phyloP scores from a whole-genome alignment of 352 stramenopile species.

The Pythium apleroticum region DNA sequence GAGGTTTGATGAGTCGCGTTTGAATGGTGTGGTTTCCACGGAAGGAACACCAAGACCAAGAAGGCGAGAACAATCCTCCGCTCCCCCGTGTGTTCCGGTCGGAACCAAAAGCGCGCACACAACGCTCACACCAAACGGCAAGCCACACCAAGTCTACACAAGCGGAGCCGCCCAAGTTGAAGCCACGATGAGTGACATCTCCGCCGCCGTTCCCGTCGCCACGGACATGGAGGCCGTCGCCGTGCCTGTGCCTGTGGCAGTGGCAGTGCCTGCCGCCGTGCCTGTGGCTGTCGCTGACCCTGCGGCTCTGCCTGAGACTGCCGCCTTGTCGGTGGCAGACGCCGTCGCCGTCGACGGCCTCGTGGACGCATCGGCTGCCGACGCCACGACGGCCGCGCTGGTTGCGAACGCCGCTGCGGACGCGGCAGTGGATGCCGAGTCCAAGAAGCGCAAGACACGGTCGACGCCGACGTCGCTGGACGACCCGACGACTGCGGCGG shows the following conservation, averaged over 20 bases:
- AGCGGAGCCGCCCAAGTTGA: conserved; percentile 21
- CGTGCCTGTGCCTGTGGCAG: conserved; percentile 6
- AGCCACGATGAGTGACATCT: conserved; percentile 23
- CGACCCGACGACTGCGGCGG: conserved; percentile 20
- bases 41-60: not conserved
- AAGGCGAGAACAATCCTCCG: conserved; percentile 2
- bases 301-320: not conserved
- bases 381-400: conserved; percentile 4
- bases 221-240: not conserved
- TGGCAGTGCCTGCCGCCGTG: not conserved
- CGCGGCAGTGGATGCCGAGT: conserved; percentile 7
- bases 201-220: conserved; percentile 17
- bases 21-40: conserved; percentile 31
- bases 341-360: not conserved
- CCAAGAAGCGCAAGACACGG: conserved; percentile 21
- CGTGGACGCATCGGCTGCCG: not conserved
- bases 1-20: conserved; percentile 18
- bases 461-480: not conserved
- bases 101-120: conserved; percentile 12
- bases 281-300: not conserved
- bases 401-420: not conserved
- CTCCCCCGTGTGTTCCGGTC: not conserved
- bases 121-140: conserved; percentile 28
- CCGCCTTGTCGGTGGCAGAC: conserved; percentile 18
- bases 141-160: conserved; percentile 39